A percentile compares a stretch with the other conserved stretches of the same genome.
phyloP scores from a whole-genome alignment of 2,329 filamentous ascomycete species.

The Fusarium musae region DNA sequence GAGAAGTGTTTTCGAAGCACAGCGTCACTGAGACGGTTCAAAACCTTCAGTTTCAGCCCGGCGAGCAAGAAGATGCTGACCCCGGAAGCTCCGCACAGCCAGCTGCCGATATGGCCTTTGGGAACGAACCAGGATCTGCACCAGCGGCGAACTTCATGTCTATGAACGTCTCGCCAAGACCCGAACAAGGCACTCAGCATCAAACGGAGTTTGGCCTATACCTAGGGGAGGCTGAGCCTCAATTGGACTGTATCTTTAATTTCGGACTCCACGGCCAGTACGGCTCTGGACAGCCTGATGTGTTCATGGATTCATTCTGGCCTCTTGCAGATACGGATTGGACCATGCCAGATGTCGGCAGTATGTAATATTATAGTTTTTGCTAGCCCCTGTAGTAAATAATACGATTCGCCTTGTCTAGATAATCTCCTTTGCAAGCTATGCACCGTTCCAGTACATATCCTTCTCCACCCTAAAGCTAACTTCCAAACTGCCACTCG shows the following conservation, averaged over 20 bases:
- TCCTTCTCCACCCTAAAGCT: constrained; percentile 3
- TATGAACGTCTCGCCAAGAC: background rate
- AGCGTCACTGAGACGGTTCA: constrained; percentile 14
- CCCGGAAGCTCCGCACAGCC: fast-evolving
- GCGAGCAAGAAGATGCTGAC: background rate
- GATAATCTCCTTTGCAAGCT: background rate
- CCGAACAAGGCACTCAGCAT: background rate
- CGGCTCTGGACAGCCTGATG: constrained; percentile 5
- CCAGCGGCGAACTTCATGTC: fast-evolving
- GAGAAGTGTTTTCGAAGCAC: constrained; percentile 20
- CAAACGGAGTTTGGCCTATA: background rate
- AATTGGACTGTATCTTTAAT: background rate
- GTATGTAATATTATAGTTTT: background rate
- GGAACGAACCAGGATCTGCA: background rate
- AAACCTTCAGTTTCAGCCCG: background rate
- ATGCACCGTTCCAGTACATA: constrained; percentile 11
- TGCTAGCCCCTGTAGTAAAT: too few species aligned
- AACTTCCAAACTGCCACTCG: background rate
- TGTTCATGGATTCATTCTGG: constrained; percentile 30
- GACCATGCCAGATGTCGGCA: background rate
- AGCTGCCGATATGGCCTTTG: background rate
- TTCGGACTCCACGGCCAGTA: constrained; percentile 5
- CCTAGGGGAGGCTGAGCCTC: background rate
- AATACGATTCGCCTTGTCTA: too few species aligned
- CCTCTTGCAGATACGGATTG: constrained; percentile 6